phyloP scores from a whole-genome alignment of 257 asterid genomes.

The Solanum bukasovii region DNA sequence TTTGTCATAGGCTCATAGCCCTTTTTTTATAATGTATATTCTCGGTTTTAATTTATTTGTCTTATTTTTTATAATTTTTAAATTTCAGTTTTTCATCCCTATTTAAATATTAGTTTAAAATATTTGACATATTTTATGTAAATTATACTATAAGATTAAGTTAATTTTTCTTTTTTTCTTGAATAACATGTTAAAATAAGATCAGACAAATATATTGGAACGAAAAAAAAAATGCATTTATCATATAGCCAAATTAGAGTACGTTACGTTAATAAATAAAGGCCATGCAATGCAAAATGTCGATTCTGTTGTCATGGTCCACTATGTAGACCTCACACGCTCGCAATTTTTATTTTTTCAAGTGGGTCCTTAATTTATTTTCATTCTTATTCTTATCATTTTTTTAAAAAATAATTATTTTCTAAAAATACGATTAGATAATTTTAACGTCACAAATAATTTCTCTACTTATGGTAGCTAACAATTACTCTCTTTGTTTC shows the following conservation, averaged over 20 bases:
- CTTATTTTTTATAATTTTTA: neutral
- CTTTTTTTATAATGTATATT: neutral
- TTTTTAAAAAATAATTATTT: neutral
- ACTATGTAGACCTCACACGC: neutral
- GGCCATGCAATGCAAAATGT: neutral
- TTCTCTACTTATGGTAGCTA: neutral
- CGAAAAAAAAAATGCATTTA: too few relatives aligned
- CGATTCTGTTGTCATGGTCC: neutral
- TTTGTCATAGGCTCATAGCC: neutral
- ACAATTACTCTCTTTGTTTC: neutral
- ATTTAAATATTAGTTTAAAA: too few relatives aligned
- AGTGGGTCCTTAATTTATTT: neutral
- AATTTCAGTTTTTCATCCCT: fast-evolving
- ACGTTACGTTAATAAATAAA: neutral
- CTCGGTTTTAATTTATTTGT: neutral
- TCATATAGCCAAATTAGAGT: neutral
- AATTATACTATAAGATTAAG: too few relatives aligned
- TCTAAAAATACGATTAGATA: neutral
- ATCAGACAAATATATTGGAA: neutral
- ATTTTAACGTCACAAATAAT: neutral
- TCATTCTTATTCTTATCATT: neutral
- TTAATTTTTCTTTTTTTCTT: too few relatives aligned
- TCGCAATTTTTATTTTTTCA: neutral
- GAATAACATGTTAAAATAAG: neutral
- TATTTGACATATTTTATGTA: too few relatives aligned